Base-by-base conservation (phyloP, 2,329 filamentous ascomycete species). In the Trichothecium sympodiale region DNA sequence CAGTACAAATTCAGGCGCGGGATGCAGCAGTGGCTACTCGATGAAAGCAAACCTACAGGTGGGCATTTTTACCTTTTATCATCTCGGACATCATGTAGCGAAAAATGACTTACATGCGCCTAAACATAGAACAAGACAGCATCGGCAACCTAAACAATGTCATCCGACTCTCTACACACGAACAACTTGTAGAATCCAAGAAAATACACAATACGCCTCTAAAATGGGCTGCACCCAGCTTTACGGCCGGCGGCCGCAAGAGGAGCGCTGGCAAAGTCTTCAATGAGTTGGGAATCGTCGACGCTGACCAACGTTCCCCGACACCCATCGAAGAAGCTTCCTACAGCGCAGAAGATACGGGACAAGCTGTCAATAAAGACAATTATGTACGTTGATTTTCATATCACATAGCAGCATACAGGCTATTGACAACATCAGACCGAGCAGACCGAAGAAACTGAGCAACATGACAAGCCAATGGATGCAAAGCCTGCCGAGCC, bases 1-100 rank as follows among this genome's bases (percentile, higher is more conserved):
- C 76, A 83, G 48, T 88, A 86, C 67, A 87, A 85, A 56, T 81
- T 87, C 46, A 71, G 79, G 20, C 61, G 82, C 26, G 80, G 80
- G 8, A 53, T 65, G 15, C 74, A 73, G 33, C 83, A 77, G 74
- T 84, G 80, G 80, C 63, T 77, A 17, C 55, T 83, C 31, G 74
- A 86, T 45, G 75, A 83, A 39, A 62, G 61, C 31, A 64, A 67
- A 36, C 69, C 74, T 12, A 75, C 65, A 37, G 66, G 79, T 82
- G 62, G 44, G 65, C 41, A 27, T 8, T n/a, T 29, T 20, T 10
- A 25, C 20, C 17, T 18, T n/a, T 15, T 3, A n/a, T 10, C 4
- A 10, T 5, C 36, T 31, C 35, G 38, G 26, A 39, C n/a, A 15
- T 4, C 4, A 29, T 28, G 5, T 17, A 25, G 15, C n/a, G 6